Evolutionary conservation across 805 yeast genomes (phyloP).

Genomic region (Clavispora fructus): DNA sequence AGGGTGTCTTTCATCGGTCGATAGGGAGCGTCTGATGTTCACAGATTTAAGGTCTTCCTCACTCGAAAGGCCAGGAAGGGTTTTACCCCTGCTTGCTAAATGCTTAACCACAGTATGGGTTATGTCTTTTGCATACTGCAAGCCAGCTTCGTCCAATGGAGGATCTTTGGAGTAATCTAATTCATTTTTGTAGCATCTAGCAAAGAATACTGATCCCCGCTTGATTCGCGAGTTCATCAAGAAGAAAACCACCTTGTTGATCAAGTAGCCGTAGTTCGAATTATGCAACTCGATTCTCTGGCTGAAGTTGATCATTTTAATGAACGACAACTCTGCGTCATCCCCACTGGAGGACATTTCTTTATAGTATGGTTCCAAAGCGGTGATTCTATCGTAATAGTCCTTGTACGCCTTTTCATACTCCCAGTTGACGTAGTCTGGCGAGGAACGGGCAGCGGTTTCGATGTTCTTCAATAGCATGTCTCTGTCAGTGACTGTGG

Average conservation of each 20-base stretch:
- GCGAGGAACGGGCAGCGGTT: conserved; percentile 78
- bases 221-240: conserved; percentile 87
- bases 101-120: conserved; percentile 48
- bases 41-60: conserved; percentile 1
- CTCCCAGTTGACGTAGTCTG: conserved; percentile 79
- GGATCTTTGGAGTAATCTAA: conserved; percentile 71
- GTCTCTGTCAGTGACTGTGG: conserved; percentile 67
- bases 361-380: conserved; percentile 66
- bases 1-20: conserved; percentile 37
- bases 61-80: conserved; percentile 9
- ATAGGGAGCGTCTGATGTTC: conserved; percentile 12
- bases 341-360: conserved; percentile 53
- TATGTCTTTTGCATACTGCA: conserved; percentile 58
- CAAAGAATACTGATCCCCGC: conserved; percentile 87
- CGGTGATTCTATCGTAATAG: conserved; percentile 65
- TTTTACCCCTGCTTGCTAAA: conserved; percentile 31
- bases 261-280: conserved; percentile 80
- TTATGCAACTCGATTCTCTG: conserved; percentile 75
- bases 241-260: conserved; percentile 86
- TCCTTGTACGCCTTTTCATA: conserved; percentile 69
- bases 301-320: conserved; percentile 88
- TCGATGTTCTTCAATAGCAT: conserved; percentile 68
- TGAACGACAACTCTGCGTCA: conserved; percentile 51
- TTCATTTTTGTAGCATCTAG: conserved; percentile 63
- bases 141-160: conserved; percentile 71